Evolutionary conservation across 352 stramenopile species (phyloP).

Genomic region (Globisporangium okanoganense): DNA sequence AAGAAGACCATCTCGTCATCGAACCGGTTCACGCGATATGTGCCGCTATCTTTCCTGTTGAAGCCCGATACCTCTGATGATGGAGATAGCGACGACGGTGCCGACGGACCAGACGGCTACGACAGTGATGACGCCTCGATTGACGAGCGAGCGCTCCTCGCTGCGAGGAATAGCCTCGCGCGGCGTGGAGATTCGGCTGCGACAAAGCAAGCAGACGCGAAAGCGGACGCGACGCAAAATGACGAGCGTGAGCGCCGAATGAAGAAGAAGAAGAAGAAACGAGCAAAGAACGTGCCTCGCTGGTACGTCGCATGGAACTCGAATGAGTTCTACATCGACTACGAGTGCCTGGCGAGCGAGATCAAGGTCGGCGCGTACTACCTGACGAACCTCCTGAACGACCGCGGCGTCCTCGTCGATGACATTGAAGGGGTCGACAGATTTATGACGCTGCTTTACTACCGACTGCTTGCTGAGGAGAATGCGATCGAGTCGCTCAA

Average conservation of each 20-base stretch:
- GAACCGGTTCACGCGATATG: constrained; percentile 74
- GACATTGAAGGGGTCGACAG: constrained; percentile 71
- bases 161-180: constrained; percentile 24
- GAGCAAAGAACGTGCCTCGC: constrained; percentile 57
- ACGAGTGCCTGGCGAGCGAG: constrained; percentile 63
- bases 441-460: constrained; percentile 88
- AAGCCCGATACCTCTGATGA: constrained; percentile 68
- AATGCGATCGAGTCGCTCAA: constrained; percentile 12
- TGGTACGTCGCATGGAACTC: constrained; percentile 87
- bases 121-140: constrained; percentile 70
- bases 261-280: constrained; percentile 71
- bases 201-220: constrained; percentile 17
- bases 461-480: constrained; percentile 75
- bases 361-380: constrained; percentile 85
- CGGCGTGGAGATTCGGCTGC: constrained; percentile 16
- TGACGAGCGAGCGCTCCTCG: constrained; percentile 35
- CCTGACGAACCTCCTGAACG: constrained; percentile 74
- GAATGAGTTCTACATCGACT: constrained; percentile 84
- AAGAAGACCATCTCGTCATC: constrained; percentile 77
- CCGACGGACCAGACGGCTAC: constrained; percentile 51
- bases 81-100: constrained; percentile 56
- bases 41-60: constrained; percentile 76
- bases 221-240: constrained; percentile 31
- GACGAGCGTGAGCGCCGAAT: constrained; percentile 23
- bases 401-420: constrained; percentile 74